Percentiles rank a stretch among this genome's conserved stretches.
These are phyloP conservation scores for Salvia rosmarinus DNA, from an alignment of 257 asterid genomes.

Conservation along the genomic window DNA sequence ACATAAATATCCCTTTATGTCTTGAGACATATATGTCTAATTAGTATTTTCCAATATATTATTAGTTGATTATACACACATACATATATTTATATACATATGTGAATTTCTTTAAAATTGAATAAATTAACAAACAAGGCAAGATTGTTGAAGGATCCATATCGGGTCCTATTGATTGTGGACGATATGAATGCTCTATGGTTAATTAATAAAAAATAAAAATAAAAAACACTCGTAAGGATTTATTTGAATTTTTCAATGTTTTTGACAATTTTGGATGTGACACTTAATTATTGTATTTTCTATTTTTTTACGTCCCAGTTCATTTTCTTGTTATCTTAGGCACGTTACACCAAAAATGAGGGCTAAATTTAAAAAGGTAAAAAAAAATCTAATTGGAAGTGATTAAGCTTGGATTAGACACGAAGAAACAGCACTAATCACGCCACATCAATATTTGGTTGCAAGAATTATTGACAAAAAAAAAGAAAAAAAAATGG, in stretches of 20 bases:
- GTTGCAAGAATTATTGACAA: background rate
- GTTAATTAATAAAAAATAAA: background rate
- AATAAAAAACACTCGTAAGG: background rate
- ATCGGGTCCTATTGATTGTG: background rate
- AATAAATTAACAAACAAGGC: no score
- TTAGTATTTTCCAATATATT: no score
- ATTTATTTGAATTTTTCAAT: background rate
- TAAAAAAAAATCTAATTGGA: background rate
- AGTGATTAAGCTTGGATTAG: slow-evolving; percentile 26
- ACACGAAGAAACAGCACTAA: slow-evolving; percentile 26
- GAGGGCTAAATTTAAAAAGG: background rate
- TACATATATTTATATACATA: no score
- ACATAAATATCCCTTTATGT: no score
- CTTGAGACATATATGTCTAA: no score
- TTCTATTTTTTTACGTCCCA: background rate
- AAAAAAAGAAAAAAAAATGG: background rate
- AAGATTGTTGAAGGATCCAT: no score
- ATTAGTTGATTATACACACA: no score
- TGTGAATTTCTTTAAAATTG: no score
- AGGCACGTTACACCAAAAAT: slow-evolving; percentile 18
- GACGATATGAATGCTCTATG: background rate
- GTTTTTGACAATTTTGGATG: background rate
- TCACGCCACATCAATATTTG: slow-evolving; percentile 25
- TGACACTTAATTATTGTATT: background rate
- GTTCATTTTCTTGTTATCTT: background rate